These are phyloP conservation scores for Hyaloscypha bicolor DNA, from an alignment of 495 filamentous ascomycete species.

Conservation along the genomic window DNA sequence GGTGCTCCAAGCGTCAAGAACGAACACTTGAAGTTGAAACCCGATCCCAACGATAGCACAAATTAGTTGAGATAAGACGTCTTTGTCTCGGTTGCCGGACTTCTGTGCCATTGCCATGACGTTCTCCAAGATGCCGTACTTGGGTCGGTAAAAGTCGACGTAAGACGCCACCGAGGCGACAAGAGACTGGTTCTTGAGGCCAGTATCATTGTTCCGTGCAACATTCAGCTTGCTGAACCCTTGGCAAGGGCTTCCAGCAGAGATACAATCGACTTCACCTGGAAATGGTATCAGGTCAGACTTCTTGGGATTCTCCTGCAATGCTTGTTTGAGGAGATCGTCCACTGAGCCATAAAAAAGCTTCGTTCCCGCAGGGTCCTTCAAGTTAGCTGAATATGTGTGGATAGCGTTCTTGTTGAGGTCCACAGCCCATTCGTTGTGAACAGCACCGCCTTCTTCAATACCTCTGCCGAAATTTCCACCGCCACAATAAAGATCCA, in stretches of 20 bases:
- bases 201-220: slow-evolving; percentile 44
- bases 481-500: slow-evolving; percentile 74
- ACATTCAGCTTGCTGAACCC: slow-evolving; percentile 67
- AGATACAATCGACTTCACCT: slow-evolving; percentile 68
- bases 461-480: slow-evolving; percentile 75
- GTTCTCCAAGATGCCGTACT: slow-evolving; percentile 75
- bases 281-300: slow-evolving; percentile 47
- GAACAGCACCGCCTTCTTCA: slow-evolving; percentile 67
- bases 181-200: slow-evolving; percentile 65
- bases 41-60: slow-evolving; percentile 71
- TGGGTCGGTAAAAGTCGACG: slow-evolving; percentile 71
- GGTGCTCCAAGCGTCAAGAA: slow-evolving; percentile 68
- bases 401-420: slow-evolving; percentile 62
- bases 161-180: slow-evolving; percentile 73
- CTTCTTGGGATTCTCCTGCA: slow-evolving; percentile 48
- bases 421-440: slow-evolving; percentile 67
- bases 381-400: slow-evolving; percentile 65
- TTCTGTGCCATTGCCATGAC: slow-evolving; percentile 60
- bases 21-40: slow-evolving; percentile 66
- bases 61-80: slow-evolving; percentile 68
- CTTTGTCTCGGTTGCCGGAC: slow-evolving; percentile 44
- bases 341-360: slow-evolving; percentile 71
- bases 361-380: slow-evolving; percentile 35
- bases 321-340: slow-evolving; percentile 59
- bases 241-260: slow-evolving; percentile 73